Conservation (phyloP, 2,329 filamentous ascomycete species). For the Fusarium miscanthi region DNA sequence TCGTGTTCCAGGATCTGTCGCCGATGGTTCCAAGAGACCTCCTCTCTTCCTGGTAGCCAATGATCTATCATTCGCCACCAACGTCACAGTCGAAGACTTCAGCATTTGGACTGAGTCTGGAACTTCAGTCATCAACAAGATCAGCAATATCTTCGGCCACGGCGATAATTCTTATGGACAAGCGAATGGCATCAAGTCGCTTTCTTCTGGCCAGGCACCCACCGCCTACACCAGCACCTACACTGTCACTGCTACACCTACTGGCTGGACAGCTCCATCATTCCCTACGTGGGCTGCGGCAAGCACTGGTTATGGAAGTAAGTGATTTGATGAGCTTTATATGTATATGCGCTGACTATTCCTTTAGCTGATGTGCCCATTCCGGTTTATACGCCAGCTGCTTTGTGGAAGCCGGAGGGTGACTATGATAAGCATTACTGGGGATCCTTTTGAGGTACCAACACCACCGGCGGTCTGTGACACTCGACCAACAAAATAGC, state of each 20-base stretch:
- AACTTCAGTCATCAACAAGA: neutral
- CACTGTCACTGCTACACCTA: neutral
- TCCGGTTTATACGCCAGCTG: neutral
- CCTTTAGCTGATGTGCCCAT: neutral
- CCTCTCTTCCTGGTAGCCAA: neutral
- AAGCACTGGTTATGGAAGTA: neutral
- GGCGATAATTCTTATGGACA: neutral
- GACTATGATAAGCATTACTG: conserved; percentile 1
- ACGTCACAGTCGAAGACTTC: neutral
- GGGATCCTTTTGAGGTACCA: neutral
- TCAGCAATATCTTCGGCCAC: neutral
- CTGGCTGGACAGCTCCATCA: neutral
- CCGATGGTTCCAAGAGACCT: neutral
- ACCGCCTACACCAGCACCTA: neutral
- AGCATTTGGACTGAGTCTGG: neutral
- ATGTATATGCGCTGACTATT: neutral
- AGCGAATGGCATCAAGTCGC: neutral
- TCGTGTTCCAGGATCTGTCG: neutral
- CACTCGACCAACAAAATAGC: neutral
- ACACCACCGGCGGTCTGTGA: fast-evolving
- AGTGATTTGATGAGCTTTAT: fast-evolving
- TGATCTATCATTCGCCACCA: neutral
- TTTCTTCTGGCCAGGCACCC: neutral
- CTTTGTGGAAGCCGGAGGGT: neutral
- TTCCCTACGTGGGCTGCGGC: neutral